A percentile compares a stretch with the other conserved stretches of the same genome.
Conservation (phyloP, 2,329 filamentous ascomycete species). For the Verticillium klebahnii region DNA sequence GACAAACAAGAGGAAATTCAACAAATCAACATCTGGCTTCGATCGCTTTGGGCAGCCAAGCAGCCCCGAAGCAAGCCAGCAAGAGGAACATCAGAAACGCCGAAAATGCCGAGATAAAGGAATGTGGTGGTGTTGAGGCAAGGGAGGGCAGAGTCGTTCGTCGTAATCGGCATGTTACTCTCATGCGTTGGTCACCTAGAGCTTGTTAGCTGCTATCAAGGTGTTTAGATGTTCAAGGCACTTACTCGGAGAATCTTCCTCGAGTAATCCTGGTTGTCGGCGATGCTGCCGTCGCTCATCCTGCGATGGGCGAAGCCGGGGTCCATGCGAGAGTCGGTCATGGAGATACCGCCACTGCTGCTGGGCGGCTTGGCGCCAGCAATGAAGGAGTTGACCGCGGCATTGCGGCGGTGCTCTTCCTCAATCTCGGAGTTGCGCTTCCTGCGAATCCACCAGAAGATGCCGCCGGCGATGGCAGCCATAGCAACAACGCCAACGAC, state of each 20-base stretch:
- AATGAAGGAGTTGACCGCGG: conserved; percentile 73
- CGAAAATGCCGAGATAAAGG: conserved; percentile 33
- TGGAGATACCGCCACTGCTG: conserved; percentile 62
- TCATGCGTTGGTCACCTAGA: conserved; percentile 57
- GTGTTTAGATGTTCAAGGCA: conserved; percentile 9
- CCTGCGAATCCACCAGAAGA: conserved; percentile 70
- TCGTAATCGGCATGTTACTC: conserved; percentile 24
- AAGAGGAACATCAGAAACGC: conserved; percentile 25
- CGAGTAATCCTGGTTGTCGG: conserved; percentile 95
- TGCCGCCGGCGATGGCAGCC: conserved; percentile 60
- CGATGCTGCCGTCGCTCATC: conserved; percentile 92
- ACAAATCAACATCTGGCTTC: conserved; percentile 6
- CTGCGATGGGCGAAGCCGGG: conserved; percentile 79
- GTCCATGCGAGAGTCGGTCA: conserved; percentile 80
- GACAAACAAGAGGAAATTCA: conserved; percentile 10
- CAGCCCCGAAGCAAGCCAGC: conserved; percentile 6
- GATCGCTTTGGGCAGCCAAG: neutral
- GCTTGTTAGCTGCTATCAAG: conserved; percentile 10
- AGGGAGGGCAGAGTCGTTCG: conserved; percentile 24
- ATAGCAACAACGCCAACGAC: conserved; percentile 77
- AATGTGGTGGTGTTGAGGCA: conserved; percentile 28
- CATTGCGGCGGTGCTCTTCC: conserved; percentile 78
- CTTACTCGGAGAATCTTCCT: conserved; percentile 89
- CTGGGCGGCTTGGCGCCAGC: conserved; percentile 57
- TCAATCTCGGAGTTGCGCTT: conserved; percentile 74